Base-by-base conservation (phyloP, 257 asterid genomes). In the Nicotiana undulata region DNA sequence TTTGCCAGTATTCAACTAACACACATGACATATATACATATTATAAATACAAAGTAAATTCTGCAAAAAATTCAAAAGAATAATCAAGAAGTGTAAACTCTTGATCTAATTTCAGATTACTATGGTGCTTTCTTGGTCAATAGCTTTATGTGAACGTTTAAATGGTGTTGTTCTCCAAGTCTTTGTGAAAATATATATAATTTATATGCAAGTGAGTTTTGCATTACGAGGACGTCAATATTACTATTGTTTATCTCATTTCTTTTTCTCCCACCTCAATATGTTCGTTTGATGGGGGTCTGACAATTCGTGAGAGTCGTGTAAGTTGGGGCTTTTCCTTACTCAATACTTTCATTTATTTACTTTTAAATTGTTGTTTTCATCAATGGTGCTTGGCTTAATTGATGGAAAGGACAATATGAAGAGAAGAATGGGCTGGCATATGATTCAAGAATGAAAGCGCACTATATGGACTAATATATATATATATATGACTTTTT, bases 291-390 rank as follows among this genome's bases (percentile, higher is more conserved):
- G 78, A 72, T 72, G 60, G 78, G 12, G 78, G 9, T 46, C 60
- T 72, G 78, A 72, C 78, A 76, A 74, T 75, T 64, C 80, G 37
- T 72, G 76, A 84, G 82, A 81, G 63, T 63, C 83, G 81, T 78
- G 81, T 58, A 84, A 67, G 81, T 26, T 55, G 40, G 60, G 66
- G 17, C 16, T 63, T 80, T 56, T 20, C 28, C 63, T 49, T 55
- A 78, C 26, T 37, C 53, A 34, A 37, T 58, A 32, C 12, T 26
- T 20, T 58, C 46, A 26, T 40, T 9, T 56, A 65, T 58, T 18
- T 31, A 80, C 79, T 76, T 15, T 52, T 28, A 29, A 83, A 58
- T 29, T 77, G 72, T 63, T 83, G 63, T 63, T 83, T 75, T 59
- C 82, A 76, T 59, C 87, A 26, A 56, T 63, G 59, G 81, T 46